These are phyloP conservation scores for Scedosporium apiospermum DNA, from an alignment of 2,329 filamentous ascomycete species.

Conservation along the genomic window DNA sequence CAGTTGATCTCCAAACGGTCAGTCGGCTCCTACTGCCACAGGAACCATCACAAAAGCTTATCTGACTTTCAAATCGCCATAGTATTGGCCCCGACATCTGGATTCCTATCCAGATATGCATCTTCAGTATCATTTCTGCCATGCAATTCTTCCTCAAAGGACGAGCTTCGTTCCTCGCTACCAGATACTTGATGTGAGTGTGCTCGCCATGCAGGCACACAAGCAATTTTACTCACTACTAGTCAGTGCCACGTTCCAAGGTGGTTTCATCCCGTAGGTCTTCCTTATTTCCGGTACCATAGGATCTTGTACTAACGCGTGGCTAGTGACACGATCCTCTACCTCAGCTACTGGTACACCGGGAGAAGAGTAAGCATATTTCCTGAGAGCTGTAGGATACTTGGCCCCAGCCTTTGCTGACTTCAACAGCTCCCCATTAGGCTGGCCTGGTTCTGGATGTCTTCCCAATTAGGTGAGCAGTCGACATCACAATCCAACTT, in stretches of 20 bases:
- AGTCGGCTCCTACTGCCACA: slow-evolving; percentile 11
- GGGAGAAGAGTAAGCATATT: slow-evolving; percentile 29
- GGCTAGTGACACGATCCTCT: slow-evolving; percentile 36
- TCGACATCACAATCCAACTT: neutral
- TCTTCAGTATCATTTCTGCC: slow-evolving; percentile 22
- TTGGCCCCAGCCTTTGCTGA: slow-evolving; percentile 5
- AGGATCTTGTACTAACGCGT: neutral
- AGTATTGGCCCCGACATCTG: slow-evolving; percentile 35
- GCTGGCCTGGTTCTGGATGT: slow-evolving; percentile 59
- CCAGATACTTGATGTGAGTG: slow-evolving; percentile 16
- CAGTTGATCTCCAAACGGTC: slow-evolving; percentile 36
- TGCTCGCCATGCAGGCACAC: neutral
- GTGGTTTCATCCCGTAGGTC: slow-evolving; percentile 52
- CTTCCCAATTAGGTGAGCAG: slow-evolving; percentile 17
- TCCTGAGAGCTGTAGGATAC: neutral
- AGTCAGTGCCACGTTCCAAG: slow-evolving; percentile 28
- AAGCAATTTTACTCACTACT: neutral
- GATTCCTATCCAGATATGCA: slow-evolving; percentile 36
- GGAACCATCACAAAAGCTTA: slow-evolving; percentile 8
- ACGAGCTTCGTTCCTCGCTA: slow-evolving; percentile 21
- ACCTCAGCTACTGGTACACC: slow-evolving; percentile 64
- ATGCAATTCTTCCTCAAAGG: slow-evolving; percentile 23
- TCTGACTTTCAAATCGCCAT: neutral
- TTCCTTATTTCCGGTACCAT: slow-evolving; percentile 5
- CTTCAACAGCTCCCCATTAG: slow-evolving; percentile 46